These are phyloP conservation scores for Mortierella hygrophila DNA, from an alignment of 192 early-diverging fungal genomes.

Conservation along the genomic window DNA sequence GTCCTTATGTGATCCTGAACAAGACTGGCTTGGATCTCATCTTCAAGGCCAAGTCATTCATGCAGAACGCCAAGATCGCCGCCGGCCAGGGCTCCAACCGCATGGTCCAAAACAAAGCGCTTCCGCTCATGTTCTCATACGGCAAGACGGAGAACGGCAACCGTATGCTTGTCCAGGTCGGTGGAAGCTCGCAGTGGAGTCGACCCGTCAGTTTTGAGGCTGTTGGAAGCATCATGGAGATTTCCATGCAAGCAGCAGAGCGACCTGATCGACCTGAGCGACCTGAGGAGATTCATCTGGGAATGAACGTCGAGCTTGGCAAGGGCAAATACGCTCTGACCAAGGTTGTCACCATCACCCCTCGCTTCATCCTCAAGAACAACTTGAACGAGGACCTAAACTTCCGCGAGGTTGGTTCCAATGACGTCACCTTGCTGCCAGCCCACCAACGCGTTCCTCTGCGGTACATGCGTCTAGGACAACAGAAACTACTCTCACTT, in stretches of 20 bases:
- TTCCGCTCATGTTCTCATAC: slow-evolving; percentile 96
- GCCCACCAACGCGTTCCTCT: slow-evolving; percentile 72
- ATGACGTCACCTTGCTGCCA: slow-evolving; percentile 57
- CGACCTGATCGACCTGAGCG: slow-evolving; percentile 56
- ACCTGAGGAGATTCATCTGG: slow-evolving; percentile 79
- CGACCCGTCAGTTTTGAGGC: slow-evolving; percentile 95
- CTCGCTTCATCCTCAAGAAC: slow-evolving; percentile 93
- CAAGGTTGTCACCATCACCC: slow-evolving; percentile 91
- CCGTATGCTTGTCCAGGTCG: slow-evolving; percentile 80
- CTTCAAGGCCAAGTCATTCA: slow-evolving; percentile 85
- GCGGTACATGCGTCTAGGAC: slow-evolving; percentile 73
- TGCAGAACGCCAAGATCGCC: slow-evolving; percentile 78
- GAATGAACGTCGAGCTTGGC: slow-evolving; percentile 88
- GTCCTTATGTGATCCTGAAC: slow-evolving; percentile 95
- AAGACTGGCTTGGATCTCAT: slow-evolving; percentile 85
- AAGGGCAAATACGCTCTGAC: slow-evolving; percentile 88
- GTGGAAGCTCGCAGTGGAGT: slow-evolving; percentile 56
- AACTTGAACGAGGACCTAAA: slow-evolving; percentile 76
- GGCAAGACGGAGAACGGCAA: slow-evolving; percentile 87
- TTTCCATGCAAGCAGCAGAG: slow-evolving; percentile 72
- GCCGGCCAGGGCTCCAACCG: slow-evolving; percentile 73
- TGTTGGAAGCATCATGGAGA: slow-evolving; percentile 86
- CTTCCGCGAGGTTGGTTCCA: slow-evolving; percentile 79
- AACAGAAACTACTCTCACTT: slow-evolving; percentile 77
- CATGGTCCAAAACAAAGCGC: slow-evolving; percentile 57